Base-by-base conservation (phyloP, 305 asterid species). In the Fraxinus baroniana region DNA sequence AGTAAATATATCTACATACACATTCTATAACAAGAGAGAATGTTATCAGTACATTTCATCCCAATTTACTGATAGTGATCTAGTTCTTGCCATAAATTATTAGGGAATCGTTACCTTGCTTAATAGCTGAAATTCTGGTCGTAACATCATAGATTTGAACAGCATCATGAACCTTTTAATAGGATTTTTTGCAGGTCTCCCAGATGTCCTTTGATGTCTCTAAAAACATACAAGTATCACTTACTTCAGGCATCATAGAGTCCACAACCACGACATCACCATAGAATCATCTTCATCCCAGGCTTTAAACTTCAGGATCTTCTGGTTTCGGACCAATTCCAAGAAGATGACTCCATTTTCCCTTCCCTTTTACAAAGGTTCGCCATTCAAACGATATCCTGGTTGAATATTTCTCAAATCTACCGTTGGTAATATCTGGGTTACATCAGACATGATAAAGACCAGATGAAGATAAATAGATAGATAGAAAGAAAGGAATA, bases 341-440 rank as follows among this genome's bases (percentile, higher is more conserved):
- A 9, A 46, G 32, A 5, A 77, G 49, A 46, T 5, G 71, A 12
- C 37, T 22, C 3, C 26, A 30, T 30, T 76, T 76, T 3, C 79
- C 79, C 5, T 24, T 46, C 9, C 79, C 79, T 24, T 76, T 76
- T 9, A 76, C 68, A 76, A 77, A 77, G 20, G 13, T 46, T 12
- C 70, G 0, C 80, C 80, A 77, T 55, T 55, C 66, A 52, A 55
- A 55, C 0, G 12, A 55, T 55, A 55, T 55, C 24, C 10, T 55
- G 10, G 24, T 55, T n/a, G 66, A 17, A 52, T 52, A 52, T 17
- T 52, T 5, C 20, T 3, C 17, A 52, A 52, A 17, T 52, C 64
- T 52, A 15, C 8, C 8, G 4, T 18, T 18, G 66, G 66, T 55
- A 55, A 13, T 49, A 49, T 17, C 26, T 55, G 10, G 66, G 10